These are phyloP conservation scores for Digitaria exilis DNA, from an alignment of 202 grass and related monocot species.

Conservation along the genomic window DNA sequence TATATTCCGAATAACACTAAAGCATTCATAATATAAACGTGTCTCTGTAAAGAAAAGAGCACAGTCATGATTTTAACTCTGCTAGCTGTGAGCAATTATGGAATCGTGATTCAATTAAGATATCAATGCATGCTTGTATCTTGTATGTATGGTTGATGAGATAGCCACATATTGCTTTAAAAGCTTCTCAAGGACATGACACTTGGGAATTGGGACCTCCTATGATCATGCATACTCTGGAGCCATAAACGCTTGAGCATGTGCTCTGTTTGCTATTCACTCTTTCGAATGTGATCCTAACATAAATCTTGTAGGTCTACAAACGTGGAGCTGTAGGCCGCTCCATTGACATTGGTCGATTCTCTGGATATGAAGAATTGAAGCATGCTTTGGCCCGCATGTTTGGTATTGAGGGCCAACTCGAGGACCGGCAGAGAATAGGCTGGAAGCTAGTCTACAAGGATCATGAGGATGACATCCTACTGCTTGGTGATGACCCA, in stretches of 20 bases:
- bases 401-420: constrained; percentile 99
- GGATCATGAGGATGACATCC: constrained; percentile 90
- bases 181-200: constrained; percentile 35
- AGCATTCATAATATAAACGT: not conserved
- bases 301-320: constrained; percentile 70
- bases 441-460: constrained; percentile 98
- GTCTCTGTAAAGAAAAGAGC: not conserved
- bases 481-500: constrained; percentile 94
- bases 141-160: constrained; percentile 34
- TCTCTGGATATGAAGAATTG: constrained; percentile 83
- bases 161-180: constrained; percentile 36
- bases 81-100: constrained; percentile 4
- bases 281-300: constrained; percentile 34
- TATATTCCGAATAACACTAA: not conserved
- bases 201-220: constrained; percentile 24
- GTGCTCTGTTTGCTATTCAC: constrained; percentile 24
- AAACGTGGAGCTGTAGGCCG: constrained; percentile 95
- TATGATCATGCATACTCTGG: constrained; percentile 21
- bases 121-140: constrained; percentile 13
- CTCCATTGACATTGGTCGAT: constrained; percentile 85
- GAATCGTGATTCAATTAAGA: not conserved
- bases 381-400: constrained; percentile 95
- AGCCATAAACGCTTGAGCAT: constrained; percentile 28
- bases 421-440: constrained; percentile 86
- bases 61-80: not conserved